Conservation (phyloP, 129 eudicot genomes). For the Calendula officinalis region DNA sequence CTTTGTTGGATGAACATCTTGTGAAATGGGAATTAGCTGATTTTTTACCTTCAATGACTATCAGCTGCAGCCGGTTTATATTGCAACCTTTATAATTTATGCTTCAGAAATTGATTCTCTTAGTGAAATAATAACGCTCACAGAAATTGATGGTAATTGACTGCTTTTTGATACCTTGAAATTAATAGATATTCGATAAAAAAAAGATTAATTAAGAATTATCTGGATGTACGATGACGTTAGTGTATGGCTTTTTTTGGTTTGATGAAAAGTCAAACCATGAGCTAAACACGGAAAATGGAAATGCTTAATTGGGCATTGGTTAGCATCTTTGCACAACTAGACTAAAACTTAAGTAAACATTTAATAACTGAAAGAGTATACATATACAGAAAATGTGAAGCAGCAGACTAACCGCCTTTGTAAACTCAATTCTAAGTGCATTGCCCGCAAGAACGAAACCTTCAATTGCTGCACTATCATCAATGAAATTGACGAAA, state of each 20-base stretch:
- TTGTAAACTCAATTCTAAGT: slow-evolving; percentile 92
- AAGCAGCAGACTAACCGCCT: slow-evolving; percentile 92
- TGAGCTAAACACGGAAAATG: slow-evolving; percentile 7
- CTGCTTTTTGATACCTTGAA: slow-evolving; percentile 12
- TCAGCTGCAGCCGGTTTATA: slow-evolving; percentile 13
- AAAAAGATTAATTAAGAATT: not conserved
- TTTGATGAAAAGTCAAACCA: not conserved
- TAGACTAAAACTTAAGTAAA: slow-evolving; percentile 5
- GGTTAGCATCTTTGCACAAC: slow-evolving; percentile 18
- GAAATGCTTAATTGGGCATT: slow-evolving; percentile 3
- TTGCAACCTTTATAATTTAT: not conserved
- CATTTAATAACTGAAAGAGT: slow-evolving; percentile 8
- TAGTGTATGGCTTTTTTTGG: slow-evolving; percentile 4
- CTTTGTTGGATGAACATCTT: too few species aligned
- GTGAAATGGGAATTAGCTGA: too few species aligned
- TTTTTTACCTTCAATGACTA: too few species aligned
- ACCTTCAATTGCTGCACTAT: slow-evolving; percentile 83
- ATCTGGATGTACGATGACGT: slow-evolving; percentile 5
- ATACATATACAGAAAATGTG: slow-evolving; percentile 33
- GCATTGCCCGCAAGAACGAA: slow-evolving; percentile 76
- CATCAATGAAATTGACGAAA: slow-evolving; percentile 66
- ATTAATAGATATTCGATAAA: not conserved
- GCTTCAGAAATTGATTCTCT: not conserved
- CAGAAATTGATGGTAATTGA: not conserved
- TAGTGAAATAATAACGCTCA: too few species aligned